Evolutionary conservation across 257 asterid species (phyloP), one percentile per base, ranked within the genome.

Genomic region (Ballota nigra): DNA sequence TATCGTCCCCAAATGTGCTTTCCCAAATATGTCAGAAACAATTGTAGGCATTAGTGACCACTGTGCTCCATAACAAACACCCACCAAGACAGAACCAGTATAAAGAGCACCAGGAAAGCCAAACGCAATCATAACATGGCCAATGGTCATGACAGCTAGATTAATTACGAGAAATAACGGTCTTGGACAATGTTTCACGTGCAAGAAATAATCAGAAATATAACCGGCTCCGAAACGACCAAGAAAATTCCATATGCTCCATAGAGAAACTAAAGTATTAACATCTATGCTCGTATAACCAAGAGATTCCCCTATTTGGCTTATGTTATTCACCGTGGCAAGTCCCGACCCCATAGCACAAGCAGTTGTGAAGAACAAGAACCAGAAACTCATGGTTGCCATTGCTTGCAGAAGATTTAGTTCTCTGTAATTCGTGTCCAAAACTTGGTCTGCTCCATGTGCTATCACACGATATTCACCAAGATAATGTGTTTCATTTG

Each of bases 11-110:
- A 92, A 12, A 75, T 92, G 93, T 43, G 59, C 70, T 56, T 83
- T 83, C 61, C 98, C 98, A 12, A 84, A 92, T 43, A 92, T 57
- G 73, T 92, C 98, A 58, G 95, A 85, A 49, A 80, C 89, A 43
- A 92, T 82, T 2, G 97, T 88, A 11, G 97, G 97, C 98, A 92
- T 92, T 73, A 92, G 75, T 12, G 98, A 90, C 98, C 98, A 92
- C 61, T 92, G 98, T 4, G 98, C 83, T 45, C 98, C 98, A 22
- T 92, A 92, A 78, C 95, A 87, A 24, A 88, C 74, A 1, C 98
- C 98, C 19, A 92, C 92, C 79, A 92, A 63, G 49, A 92, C 51
- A 1, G 95, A 84, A 60, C 98, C 97, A 4, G 72, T 78, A 47
- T 87, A 90, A 28, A 92, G 77, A 60, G 92, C 88, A 13, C 92